Evolutionary conservation across 2,329 filamentous ascomycete genomes (phyloP), one percentile per base, ranked within the genome.

Genomic region (Aspergillus ustus): DNA sequence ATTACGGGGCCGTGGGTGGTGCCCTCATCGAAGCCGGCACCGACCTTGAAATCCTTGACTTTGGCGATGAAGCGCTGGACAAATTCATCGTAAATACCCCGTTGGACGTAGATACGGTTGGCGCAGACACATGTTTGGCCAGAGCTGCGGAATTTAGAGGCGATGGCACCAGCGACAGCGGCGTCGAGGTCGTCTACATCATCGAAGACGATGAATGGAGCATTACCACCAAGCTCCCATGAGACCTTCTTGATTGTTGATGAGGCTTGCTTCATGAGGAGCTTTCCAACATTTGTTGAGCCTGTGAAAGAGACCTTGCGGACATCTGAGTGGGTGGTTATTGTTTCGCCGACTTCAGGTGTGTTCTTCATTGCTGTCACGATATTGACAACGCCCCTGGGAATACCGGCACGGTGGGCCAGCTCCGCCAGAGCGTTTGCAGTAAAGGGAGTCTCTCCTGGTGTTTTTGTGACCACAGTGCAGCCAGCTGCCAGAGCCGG

Each of bases 281-380:
- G 79, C 67, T 84, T 87, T 25, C 87, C 87, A 4, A 89, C 87
- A 49, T 82, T 82, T 0, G 87, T 89, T 37, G 83, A 86, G 53
- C 95, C 95, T 0, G 95, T 98, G 77, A 99, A 99, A 15, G 92
- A 97, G 48, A 98, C 85, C 78, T 98, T 98, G 75, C 90, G 90
- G 66, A 99, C 83, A 2, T 84, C 87, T 3, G 90, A 86, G 71
- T 89, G 87, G 0, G 90, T 90, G 11, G 92, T 96, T 59, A 98
- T 83, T 20, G 87, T 80, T 75, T 89, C 82, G 59, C 94, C 94
- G 3, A 98, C 85, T 67, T 89, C 88, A 13, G 89, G 83, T 0
- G 93, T 97, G 77, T 97, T 95, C 57, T 89, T 80, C 4, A 91
- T 78, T 0, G 92, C 85, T 2, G 93, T 96, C 60, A 99, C 84